Base-by-base conservation (phyloP, 2,329 filamentous ascomycete species). In the Zymoseptoria brevis region DNA sequence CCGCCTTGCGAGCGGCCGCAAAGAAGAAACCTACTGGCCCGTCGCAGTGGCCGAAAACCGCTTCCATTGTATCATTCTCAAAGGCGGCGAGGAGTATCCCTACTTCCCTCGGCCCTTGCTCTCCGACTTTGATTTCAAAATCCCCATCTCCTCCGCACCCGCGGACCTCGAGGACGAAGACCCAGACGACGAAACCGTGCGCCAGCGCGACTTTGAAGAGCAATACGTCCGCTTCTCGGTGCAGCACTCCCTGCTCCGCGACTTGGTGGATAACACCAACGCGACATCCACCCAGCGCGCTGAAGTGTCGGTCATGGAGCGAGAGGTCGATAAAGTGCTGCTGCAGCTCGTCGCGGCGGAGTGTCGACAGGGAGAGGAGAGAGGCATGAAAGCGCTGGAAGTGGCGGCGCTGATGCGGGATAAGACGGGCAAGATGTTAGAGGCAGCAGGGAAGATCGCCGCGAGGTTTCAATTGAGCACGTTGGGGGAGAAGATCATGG, bases 61-160 rank as follows among this genome's bases (percentile, higher is more conserved):
- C 70, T 99, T 99, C 75, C 93, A 97, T 80, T 99, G 95, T 77
- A 96, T 99, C 75, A 97, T 99, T 68, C 86, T 99, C 71, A 99
- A 99, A 76, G 94, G 94, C 63, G 89, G 88, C 41, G 94, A 99
- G 71, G 84, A 87, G 70, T 90, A 96, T 70, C 92, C 93, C 0
- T 96, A 94, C 77, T 97, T 93, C 76, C 94, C 90, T 9, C 86
- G 89, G 8, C 92, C 90, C 1, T 79, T 96, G 45, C 86, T 99
- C 41, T 92, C 87, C 50, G 94, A 99, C 73, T 99, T 99, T 71
- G 89, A 91, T 54, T 96, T 99, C 72, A 85, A 87, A 50, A 83
- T 99, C 19, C 94, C 95, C 35, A 83, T 84, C 3, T 57, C 64
- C 83, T 83, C 1, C 73, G 21, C 2, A 22, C 26, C 26, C 3